These are phyloP conservation scores for Rhizopus delemar DNA, from an alignment of 371 early-diverging fungal species.

Conservation along the genomic window DNA sequence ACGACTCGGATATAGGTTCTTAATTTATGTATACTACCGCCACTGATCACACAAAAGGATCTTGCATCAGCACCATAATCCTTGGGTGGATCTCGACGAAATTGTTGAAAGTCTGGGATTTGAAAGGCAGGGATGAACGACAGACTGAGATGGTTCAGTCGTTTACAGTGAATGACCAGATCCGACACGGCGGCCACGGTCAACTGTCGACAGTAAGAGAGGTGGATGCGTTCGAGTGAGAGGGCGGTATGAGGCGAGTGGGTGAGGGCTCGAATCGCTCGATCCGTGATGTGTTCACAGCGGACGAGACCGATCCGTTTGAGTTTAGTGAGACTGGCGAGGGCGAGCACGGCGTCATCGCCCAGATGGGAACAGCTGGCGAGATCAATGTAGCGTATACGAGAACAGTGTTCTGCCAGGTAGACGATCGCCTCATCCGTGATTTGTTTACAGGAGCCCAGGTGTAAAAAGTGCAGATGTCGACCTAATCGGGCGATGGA, in stretches of 20 bases:
- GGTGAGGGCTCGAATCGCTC: slow-evolving; percentile 57
- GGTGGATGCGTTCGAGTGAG: slow-evolving; percentile 64
- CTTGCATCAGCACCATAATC: slow-evolving; percentile 55
- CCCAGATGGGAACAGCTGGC: slow-evolving; percentile 61
- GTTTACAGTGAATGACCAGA: slow-evolving; percentile 55
- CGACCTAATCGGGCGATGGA: slow-evolving; percentile 55
- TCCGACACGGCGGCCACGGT: slow-evolving; percentile 54
- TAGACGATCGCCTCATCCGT: slow-evolving; percentile 57
- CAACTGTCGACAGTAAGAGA: slow-evolving; percentile 60
- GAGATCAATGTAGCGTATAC: slow-evolving; percentile 66
- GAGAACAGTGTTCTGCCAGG: slow-evolving; percentile 56
- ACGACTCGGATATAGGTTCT: slow-evolving; percentile 34
- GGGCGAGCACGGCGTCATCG: slow-evolving; percentile 55
- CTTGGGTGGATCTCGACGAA: slow-evolving; percentile 59
- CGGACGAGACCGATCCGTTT: slow-evolving; percentile 66
- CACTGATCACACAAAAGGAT: slow-evolving; percentile 68
- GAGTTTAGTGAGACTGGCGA: slow-evolving; percentile 59
- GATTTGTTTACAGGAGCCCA: slow-evolving; percentile 61
- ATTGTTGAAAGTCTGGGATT: slow-evolving; percentile 55
- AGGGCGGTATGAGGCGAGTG: slow-evolving; percentile 49
- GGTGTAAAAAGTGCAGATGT: slow-evolving; percentile 62
- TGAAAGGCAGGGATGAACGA: slow-evolving; percentile 65
- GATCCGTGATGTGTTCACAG: slow-evolving; percentile 62
- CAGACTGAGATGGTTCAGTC: slow-evolving; percentile 61
- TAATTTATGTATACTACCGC: slow-evolving; percentile 57